A percentile compares a stretch with the other conserved stretches of the same genome.
Evolutionary conservation across 2,329 filamentous ascomycete genomes (phyloP).

Genomic region (Pseudocercospora pini-densiflorae): DNA sequence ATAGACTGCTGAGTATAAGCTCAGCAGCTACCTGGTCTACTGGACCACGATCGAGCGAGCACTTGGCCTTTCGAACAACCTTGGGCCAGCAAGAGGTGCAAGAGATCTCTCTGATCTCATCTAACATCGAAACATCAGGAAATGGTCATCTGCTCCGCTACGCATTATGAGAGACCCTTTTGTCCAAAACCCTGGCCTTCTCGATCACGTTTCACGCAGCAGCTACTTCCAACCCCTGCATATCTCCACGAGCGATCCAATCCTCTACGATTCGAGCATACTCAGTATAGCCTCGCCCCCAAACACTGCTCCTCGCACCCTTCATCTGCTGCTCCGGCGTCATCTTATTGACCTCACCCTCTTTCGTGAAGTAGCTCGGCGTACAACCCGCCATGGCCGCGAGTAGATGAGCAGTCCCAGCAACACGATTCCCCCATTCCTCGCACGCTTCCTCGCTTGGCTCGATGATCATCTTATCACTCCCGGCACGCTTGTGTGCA

Average conservation of each 20-base stretch:
- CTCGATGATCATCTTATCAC: conserved; percentile 42
- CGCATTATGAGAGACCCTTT: too few relatives aligned
- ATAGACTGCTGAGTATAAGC: too few relatives aligned
- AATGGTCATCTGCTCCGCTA: too few relatives aligned
- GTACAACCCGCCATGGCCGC: conserved; percentile 53
- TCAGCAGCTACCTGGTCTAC: too few relatives aligned
- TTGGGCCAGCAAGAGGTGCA: too few relatives aligned
- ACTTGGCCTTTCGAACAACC: too few relatives aligned
- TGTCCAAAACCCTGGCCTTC: too few relatives aligned
- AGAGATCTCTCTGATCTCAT: too few relatives aligned
- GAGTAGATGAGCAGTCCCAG: conserved; percentile 47
- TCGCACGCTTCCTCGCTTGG: conserved; percentile 52
- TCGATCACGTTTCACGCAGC: too few relatives aligned
- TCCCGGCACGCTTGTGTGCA: conserved; percentile 34
- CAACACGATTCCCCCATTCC: conserved; percentile 50
- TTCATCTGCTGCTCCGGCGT: conserved; percentile 33
- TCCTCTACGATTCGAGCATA: conserved; percentile 39
- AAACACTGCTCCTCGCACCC: conserved; percentile 31
- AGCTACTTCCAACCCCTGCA: conserved; percentile 35
- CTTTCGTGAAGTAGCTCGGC: conserved; percentile 58
- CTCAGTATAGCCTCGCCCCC: conserved; percentile 36
- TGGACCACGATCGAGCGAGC: too few relatives aligned
- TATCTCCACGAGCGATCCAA: conserved; percentile 37
- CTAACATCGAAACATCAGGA: too few relatives aligned
- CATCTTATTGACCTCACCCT: conserved; percentile 41